phyloP scores from a whole-genome alignment of 768 basidiomycete genomes.

The Lactifluus hygrophoroides region DNA sequence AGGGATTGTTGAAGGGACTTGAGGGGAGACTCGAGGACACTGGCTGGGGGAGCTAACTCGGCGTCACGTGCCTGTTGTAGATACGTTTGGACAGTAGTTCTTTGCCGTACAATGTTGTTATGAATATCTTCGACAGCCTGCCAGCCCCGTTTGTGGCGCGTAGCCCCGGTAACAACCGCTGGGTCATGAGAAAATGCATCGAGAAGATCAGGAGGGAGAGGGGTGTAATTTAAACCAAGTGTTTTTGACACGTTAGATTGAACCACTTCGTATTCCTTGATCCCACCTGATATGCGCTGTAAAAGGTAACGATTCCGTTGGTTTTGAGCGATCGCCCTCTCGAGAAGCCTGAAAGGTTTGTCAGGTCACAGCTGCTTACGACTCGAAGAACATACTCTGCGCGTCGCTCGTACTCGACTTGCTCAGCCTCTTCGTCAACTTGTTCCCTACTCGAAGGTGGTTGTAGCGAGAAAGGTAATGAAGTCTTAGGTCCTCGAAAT shows the following conservation, averaged over 20 bases:
- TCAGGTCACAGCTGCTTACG: slow-evolving; percentile 8
- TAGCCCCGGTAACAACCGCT: slow-evolving; percentile 60
- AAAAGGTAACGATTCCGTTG: slow-evolving; percentile 59
- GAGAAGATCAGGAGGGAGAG: slow-evolving; percentile 55
- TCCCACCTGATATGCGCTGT: slow-evolving; percentile 50
- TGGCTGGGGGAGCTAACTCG: slow-evolving; percentile 29
- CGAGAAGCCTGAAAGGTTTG: slow-evolving; percentile 41
- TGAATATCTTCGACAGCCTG: slow-evolving; percentile 71
- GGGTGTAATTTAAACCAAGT: slow-evolving; percentile 39
- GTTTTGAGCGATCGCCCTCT: slow-evolving; percentile 52
- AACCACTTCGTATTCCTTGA: slow-evolving; percentile 58
- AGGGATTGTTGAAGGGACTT: slow-evolving; percentile 41
- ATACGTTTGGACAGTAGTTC: slow-evolving; percentile 28
- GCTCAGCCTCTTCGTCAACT: slow-evolving; percentile 40
- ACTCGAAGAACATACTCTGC: slow-evolving; percentile 35
- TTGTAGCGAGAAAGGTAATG: slow-evolving; percentile 28
- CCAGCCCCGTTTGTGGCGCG: slow-evolving; percentile 55
- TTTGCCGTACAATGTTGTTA: slow-evolving; percentile 51
- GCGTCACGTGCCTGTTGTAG: slow-evolving; percentile 3
- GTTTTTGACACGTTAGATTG: slow-evolving; percentile 43
- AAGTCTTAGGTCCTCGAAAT: slow-evolving; percentile 26
- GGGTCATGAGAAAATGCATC: slow-evolving; percentile 75
- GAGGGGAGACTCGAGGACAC: slow-evolving; percentile 44
- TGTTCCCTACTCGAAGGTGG: slow-evolving; percentile 23
- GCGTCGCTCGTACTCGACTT: slow-evolving; percentile 52